Conservation (phyloP, 2,329 filamentous ascomycete species). For the Monosporascus sp. region DNA sequence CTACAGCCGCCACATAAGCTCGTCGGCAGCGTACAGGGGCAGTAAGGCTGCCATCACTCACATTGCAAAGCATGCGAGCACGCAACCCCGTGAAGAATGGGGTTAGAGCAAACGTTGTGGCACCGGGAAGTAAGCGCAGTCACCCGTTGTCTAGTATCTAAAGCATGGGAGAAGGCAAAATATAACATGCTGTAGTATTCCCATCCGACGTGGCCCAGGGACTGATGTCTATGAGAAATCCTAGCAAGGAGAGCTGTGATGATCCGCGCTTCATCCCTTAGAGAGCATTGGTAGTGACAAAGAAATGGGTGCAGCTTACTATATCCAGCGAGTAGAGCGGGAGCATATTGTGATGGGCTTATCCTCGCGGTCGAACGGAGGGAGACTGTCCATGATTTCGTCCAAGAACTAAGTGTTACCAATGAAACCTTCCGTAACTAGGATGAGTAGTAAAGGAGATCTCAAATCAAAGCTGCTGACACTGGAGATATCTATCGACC, state of each 20-base stretch:
- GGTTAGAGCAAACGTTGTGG: constrained; percentile 24
- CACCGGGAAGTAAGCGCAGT: constrained; percentile 21
- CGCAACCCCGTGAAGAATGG: constrained; percentile 18
- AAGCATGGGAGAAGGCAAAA: background rate
- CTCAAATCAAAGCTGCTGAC: too few relatives aligned
- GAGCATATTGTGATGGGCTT: constrained; percentile 23
- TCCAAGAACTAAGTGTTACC: constrained; percentile 14
- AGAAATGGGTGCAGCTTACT: constrained; percentile 22
- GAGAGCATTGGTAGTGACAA: constrained; percentile 20
- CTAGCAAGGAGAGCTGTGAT: constrained; percentile 13
- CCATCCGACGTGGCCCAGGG: constrained; percentile 16
- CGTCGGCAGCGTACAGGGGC: constrained; percentile 15
- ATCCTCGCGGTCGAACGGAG: constrained; percentile 24
- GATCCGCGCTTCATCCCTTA: constrained; percentile 18
- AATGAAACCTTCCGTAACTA: too few relatives aligned
- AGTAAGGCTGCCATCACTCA: constrained; percentile 24
- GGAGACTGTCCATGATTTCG: constrained; percentile 17
- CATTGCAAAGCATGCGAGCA: constrained; percentile 21
- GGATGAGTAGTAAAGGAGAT: too few relatives aligned
- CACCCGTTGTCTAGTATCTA: background rate
- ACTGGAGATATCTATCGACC: too few relatives aligned
- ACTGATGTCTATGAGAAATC: constrained; percentile 16
- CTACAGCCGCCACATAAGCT: constrained; percentile 13
- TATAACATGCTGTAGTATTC: constrained; percentile 15
- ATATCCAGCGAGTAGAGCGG: constrained; percentile 23